Percentiles rank a stretch among this genome's conserved stretches.
These are phyloP conservation scores for Arabidopsis lyrata DNA, from an alignment of 441 rosid genomes.

Conservation along the genomic window DNA sequence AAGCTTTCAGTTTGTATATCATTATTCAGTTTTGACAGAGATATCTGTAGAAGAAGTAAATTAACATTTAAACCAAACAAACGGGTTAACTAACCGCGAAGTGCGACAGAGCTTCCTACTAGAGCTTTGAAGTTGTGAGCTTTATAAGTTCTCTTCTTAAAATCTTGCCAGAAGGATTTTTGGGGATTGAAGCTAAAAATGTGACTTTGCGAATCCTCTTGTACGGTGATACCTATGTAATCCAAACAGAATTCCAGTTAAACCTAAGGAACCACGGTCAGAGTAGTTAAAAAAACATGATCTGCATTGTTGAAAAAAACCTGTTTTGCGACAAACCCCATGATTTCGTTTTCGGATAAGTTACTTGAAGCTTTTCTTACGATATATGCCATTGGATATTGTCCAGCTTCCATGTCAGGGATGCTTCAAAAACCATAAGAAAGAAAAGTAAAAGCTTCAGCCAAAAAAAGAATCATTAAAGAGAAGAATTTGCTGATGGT, in stretches of 20 bases:
- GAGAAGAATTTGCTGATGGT: slow-evolving; percentile 17
- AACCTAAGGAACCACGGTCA: not conserved
- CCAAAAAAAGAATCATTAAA: not conserved
- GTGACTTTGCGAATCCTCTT: slow-evolving; percentile 80
- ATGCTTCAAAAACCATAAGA: slow-evolving; percentile 52
- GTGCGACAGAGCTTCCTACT: slow-evolving; percentile 34
- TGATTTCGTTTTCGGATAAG: slow-evolving; percentile 54
- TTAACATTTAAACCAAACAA: slow-evolving; percentile 11
- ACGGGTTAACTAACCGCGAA: slow-evolving; percentile 13
- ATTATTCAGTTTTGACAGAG: slow-evolving; percentile 38
- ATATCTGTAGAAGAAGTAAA: slow-evolving; percentile 1
- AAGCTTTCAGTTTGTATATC: slow-evolving; percentile 29
- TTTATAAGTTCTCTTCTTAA: slow-evolving; percentile 84
- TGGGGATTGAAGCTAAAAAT: slow-evolving; percentile 75
- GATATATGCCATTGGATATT: slow-evolving; percentile 85
- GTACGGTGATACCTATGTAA: slow-evolving; percentile 78
- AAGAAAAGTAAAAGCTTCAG: not conserved
- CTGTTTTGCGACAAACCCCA: slow-evolving; percentile 72
- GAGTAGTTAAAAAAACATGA: not conserved
- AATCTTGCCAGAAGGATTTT: slow-evolving; percentile 92
- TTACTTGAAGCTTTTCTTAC: slow-evolving; percentile 62
- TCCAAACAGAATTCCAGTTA: slow-evolving; percentile 16
- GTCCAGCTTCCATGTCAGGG: slow-evolving; percentile 83
- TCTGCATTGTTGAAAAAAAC: slow-evolving; percentile 41
- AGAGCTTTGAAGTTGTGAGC: slow-evolving; percentile 81